These are phyloP conservation scores for Didymella keratinophila DNA, from an alignment of 2,329 filamentous ascomycete species.

Conservation along the genomic window DNA sequence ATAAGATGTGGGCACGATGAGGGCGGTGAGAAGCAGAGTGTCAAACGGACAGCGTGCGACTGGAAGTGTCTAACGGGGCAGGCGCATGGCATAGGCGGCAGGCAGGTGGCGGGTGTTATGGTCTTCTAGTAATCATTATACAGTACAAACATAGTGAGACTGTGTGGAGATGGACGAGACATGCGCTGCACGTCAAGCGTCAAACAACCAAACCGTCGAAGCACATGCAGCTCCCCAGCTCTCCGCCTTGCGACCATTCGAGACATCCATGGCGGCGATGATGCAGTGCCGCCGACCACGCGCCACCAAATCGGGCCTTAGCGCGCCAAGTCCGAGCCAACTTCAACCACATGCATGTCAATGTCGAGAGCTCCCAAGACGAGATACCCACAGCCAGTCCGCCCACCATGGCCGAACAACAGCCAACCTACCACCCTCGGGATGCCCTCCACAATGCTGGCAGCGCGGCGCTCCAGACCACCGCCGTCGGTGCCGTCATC, in stretches of 20 bases:
- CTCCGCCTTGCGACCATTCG: slow-evolving; percentile 5
- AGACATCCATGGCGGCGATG: slow-evolving; percentile 17
- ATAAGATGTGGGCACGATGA: slow-evolving; percentile 8
- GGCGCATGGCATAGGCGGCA: slow-evolving; percentile 28
- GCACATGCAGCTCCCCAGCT: slow-evolving; percentile 9
- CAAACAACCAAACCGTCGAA: slow-evolving; percentile 1
- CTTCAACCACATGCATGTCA: slow-evolving; percentile 23
- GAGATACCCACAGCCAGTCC: slow-evolving; percentile 34
- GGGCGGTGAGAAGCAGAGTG: slow-evolving; percentile 15
- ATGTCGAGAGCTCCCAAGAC: slow-evolving; percentile 29
- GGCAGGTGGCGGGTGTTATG: slow-evolving; percentile 16
- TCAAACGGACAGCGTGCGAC: slow-evolving; percentile 24
- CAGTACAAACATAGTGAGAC: slow-evolving; percentile 6
- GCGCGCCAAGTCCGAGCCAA: slow-evolving; percentile 26
- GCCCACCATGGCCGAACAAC: slow-evolving; percentile 49
- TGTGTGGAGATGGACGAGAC: not conserved
- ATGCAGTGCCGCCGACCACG: slow-evolving; percentile 11
- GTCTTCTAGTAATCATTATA: slow-evolving; percentile 10
- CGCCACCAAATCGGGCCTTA: slow-evolving; percentile 14
- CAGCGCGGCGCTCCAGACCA: slow-evolving; percentile 70
- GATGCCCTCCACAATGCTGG: slow-evolving; percentile 75
- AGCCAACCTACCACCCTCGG: slow-evolving; percentile 69
- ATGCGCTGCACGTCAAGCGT: not conserved
- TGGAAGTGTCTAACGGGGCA: slow-evolving; percentile 23
- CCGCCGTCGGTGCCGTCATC: slow-evolving; percentile 72